Base-by-base conservation (phyloP, 768 basidiomycete species). In the Lactarius sp. region DNA sequence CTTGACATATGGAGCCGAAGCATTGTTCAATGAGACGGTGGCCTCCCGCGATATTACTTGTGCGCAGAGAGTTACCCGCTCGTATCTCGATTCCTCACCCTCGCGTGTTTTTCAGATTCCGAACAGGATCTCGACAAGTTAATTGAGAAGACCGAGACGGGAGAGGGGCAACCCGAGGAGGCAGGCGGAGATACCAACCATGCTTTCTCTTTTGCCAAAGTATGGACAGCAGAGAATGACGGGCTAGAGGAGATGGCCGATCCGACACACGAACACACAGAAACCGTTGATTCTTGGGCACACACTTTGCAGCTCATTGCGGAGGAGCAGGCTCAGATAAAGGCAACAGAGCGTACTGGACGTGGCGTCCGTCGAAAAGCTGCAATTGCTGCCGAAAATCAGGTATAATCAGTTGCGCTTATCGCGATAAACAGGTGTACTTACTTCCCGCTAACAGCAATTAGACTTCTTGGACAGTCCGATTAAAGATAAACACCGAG, bases 201-300 rank as follows among this genome's bases (percentile, higher is more conserved):
- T 36, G 78, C 83, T 9, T 97, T 98, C 72, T 83, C 83, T 6
- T 96, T 95, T 70, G 94, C 95, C 12, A 94, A 95, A 73, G 82
- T 98, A 49, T 98, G 95, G 95, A 84, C 88, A 1, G 85, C 88
- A 27, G 85, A 88, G 64, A 87, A 88, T 70, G 87, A 87, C 59
- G 70, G 77, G 3, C 73, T 91, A 53, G 88, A 88, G 71, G 88
- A 90, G 16, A 71, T 92, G 22, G 79, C 76, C 39, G 88, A 88
- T 52, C 78, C 76, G 6, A 69, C 78, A 4, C 72, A 72, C 2
- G 77, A 76, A 5, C 66, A 72, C 16, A 59, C 62, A 0, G 85
- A 84, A 52, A 80, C 85, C 59, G 79, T 77, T 36, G 87, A 92
- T 72, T 91, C 92, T n/a, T 95, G 92, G 94, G 82, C 87, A 12